Conservation (phyloP, 306 rosid genomes). For the Cicer chorassanicum region DNA sequence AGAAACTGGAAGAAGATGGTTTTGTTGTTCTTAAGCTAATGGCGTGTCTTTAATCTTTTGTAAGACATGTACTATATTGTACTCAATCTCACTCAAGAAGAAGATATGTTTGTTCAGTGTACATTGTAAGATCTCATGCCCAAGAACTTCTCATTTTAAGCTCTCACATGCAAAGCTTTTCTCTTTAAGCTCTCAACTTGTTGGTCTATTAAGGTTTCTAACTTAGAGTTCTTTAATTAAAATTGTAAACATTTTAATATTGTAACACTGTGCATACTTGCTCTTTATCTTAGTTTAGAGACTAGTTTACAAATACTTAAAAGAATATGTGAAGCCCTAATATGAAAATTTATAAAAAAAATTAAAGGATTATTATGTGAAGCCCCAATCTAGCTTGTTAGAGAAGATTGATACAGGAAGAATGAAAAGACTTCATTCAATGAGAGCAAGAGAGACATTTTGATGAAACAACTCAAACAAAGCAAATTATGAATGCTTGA, state of each 20-base stretch:
- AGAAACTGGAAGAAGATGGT: constrained; percentile 60
- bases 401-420: not conserved
- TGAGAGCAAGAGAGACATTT: not conserved
- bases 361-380: not conserved
- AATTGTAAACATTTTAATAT: not conserved
- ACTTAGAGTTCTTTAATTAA: not conserved
- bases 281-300: not conserved
- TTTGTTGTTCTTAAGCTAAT: constrained; percentile 61
- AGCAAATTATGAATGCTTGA: not conserved
- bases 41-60: not conserved
- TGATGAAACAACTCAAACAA: not conserved
- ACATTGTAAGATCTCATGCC: constrained; percentile 20
- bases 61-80: not conserved
- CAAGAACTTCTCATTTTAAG: not conserved
- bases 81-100: constrained; percentile 19
- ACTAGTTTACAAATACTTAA: not conserved
- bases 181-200: not conserved
- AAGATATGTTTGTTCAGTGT: constrained; percentile 28
- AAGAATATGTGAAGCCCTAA: not conserved
- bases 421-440: not conserved
- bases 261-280: not conserved
- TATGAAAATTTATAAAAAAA: not conserved
- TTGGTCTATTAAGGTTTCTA: not conserved
- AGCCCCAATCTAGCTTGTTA: not conserved
- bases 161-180: not conserved